Percentiles rank a stretch among this genome's conserved stretches.
Conservation (phyloP, 148 eudicot genomes). For the Nepenthes mirabilis region DNA sequence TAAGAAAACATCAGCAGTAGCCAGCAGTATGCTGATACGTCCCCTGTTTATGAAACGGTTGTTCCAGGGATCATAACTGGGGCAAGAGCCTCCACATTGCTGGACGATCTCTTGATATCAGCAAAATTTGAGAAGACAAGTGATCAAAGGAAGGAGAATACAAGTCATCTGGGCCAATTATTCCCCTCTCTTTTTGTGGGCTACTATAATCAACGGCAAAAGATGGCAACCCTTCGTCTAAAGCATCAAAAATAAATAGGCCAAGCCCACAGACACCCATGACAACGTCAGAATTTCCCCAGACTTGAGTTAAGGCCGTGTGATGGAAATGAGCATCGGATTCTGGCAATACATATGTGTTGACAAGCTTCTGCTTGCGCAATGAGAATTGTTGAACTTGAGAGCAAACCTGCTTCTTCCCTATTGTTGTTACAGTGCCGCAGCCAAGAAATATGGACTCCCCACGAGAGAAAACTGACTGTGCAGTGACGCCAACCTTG, state of each 20-base stretch:
- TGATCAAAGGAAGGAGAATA: slow-evolving; percentile 79
- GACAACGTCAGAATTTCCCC: slow-evolving; percentile 69
- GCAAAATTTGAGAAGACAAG: slow-evolving; percentile 46
- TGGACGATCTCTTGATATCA: slow-evolving; percentile 85
- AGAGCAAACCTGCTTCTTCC: slow-evolving; percentile 37
- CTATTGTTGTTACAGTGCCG: slow-evolving; percentile 27
- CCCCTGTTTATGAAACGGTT: too few relatives aligned
- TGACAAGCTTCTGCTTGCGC: slow-evolving; percentile 53
- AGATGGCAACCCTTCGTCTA: slow-evolving; percentile 28
- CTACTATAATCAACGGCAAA: slow-evolving; percentile 17
- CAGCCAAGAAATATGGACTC: slow-evolving; percentile 76
- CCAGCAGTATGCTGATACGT: too few relatives aligned
- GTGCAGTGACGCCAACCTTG: slow-evolving; percentile 33
- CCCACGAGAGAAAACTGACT: slow-evolving; percentile 50
- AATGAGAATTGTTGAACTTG: slow-evolving; percentile 66
- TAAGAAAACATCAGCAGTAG: too few relatives aligned
- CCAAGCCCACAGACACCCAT: slow-evolving; percentile 84
- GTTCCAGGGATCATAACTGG: background rate
- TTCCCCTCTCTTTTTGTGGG: slow-evolving; percentile 34
- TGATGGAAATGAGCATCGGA: slow-evolving; percentile 48
- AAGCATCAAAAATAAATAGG: slow-evolving; percentile 52
- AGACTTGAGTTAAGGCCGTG: slow-evolving; percentile 67
- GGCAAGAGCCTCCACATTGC: slow-evolving; percentile 60
- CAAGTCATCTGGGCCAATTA: slow-evolving; percentile 77
- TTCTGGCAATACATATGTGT: slow-evolving; percentile 57